Evolutionary conservation across 2,329 filamentous ascomycete genomes (phyloP), one percentile per base, ranked within the genome.

Genomic region (Chrysosporium queenslandicum): DNA sequence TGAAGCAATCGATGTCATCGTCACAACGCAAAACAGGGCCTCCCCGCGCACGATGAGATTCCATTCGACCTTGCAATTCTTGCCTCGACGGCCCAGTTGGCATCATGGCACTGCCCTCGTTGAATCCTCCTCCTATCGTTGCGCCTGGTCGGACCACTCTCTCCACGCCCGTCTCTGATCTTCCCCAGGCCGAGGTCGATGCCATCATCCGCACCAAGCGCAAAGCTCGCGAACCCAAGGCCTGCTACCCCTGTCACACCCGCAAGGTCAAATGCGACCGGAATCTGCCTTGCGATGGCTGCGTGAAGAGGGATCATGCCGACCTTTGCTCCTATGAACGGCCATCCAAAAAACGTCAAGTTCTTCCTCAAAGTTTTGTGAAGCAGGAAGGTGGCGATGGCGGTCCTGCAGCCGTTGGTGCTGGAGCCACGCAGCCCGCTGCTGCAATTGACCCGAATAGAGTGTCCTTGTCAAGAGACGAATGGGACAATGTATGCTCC

Each of bases 251-350:
- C 11, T 72, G 70, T 53, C 70, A 72, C 58, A 68, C 69, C 48
- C 67, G 70, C n/a, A 72, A 72, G 54, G 72, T 74, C 37, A 74
- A 74, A 63, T 74, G 72, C 59, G 72, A 74, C 59, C 70, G 72
- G 37, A 74, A 74, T 46, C 60, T 74, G 7, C 72, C 72, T 2
- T 74, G 72, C 59, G 71, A 74, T 54, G 71, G 71, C 18, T 74
- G 72, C 53, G 70, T 74, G 43, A 74, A 74, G 59, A 67, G 72
- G 57, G 72, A 74, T 58, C 72, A 74, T 59, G 71, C 71, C 30
- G 70, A 74, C 47, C 66, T 74, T 12, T 74, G 72, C 57, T 73
- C 72, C 7, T 74, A 74, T 56, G 71, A 74, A 61, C 68, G 72
- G 4, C 72, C 72, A 7, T 70, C 69, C 23, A 74, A 74, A 59